Percentiles rank a stretch among this genome's conserved stretches.
These are phyloP conservation scores for Pseudopyricularia javanii DNA, from an alignment of 2,329 filamentous ascomycete genomes.

Conservation along the genomic window DNA sequence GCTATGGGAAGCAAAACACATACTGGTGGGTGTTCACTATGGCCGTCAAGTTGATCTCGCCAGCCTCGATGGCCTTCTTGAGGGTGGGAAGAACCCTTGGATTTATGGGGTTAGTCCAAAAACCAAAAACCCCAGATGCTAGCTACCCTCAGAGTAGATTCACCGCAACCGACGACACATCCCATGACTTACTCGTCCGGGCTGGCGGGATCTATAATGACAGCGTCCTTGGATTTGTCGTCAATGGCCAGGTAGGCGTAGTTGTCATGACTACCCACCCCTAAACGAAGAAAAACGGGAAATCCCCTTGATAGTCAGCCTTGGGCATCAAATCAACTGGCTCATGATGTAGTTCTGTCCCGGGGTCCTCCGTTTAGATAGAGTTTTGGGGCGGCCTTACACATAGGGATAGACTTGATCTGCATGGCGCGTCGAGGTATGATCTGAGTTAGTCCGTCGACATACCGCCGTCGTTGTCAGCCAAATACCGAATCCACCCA, in stretches of 20 bases:
- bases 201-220: slow-evolving; percentile 71
- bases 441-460: slow-evolving; percentile 15
- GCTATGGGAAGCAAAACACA: too few species aligned
- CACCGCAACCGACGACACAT: too few species aligned
- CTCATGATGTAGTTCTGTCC: too few species aligned
- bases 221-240: slow-evolving; percentile 64
- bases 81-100: slow-evolving; percentile 51
- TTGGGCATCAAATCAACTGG: background rate
- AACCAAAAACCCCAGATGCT: too few species aligned
- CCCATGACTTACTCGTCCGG: slow-evolving; percentile 64
- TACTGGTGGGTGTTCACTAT: slow-evolving; percentile 98
- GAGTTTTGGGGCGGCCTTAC: slow-evolving; percentile 38
- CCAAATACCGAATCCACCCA: background rate
- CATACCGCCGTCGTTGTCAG: background rate
- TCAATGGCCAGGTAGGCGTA: slow-evolving; percentile 76
- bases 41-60: slow-evolving; percentile 69
- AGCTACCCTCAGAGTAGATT: too few species aligned
- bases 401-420: slow-evolving; percentile 82
- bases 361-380: too few species aligned
- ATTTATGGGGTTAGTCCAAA: background rate
- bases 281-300: slow-evolving; percentile 34
- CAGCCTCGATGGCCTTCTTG: slow-evolving; percentile 57
- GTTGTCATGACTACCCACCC: slow-evolving; percentile 69
- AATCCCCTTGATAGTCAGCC: background rate
- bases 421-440: slow-evolving; percentile 51